These are phyloP conservation scores for Meira nashicola DNA, from an alignment of 1,284 basidiomycete genomes.

Conservation along the genomic window DNA sequence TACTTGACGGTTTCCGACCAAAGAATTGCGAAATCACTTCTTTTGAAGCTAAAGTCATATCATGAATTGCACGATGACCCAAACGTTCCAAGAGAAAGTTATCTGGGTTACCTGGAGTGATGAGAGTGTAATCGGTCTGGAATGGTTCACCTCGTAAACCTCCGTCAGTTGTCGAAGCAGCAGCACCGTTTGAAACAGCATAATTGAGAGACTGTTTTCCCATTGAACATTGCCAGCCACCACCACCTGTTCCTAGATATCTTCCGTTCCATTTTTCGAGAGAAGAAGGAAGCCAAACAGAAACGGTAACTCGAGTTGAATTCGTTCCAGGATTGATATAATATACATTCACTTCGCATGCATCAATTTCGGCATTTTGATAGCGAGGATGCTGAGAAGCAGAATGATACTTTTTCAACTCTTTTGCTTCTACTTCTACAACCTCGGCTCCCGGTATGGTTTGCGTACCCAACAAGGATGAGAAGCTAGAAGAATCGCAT, in stretches of 20 bases:
- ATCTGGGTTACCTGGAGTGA: slow-evolving; percentile 1
- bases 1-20: background rate
- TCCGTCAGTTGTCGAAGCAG: background rate
- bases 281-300: background rate
- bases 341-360: background rate
- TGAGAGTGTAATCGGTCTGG: background rate
- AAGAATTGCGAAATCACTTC: background rate
- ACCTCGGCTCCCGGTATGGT: too few species aligned
- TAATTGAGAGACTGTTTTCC: background rate
- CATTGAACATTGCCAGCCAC: background rate
- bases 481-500: too few species aligned
- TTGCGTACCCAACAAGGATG: too few species aligned
- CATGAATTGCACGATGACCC: slow-evolving; percentile 4
- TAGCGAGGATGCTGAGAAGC: too few species aligned
- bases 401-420: too few species aligned
- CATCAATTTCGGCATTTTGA: background rate
- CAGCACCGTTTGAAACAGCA: background rate
- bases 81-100: background rate
- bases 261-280: slow-evolving; percentile 2
- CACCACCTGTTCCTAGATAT: background rate
- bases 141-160: background rate
- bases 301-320: background rate
- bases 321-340: background rate
- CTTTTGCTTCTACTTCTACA: background rate
- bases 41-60: background rate